A percentile compares a stretch with the other conserved stretches of the same genome.
Evolutionary conservation across 139 green algal genomes (phyloP).

Genomic region (Micractinium sp.): DNA sequence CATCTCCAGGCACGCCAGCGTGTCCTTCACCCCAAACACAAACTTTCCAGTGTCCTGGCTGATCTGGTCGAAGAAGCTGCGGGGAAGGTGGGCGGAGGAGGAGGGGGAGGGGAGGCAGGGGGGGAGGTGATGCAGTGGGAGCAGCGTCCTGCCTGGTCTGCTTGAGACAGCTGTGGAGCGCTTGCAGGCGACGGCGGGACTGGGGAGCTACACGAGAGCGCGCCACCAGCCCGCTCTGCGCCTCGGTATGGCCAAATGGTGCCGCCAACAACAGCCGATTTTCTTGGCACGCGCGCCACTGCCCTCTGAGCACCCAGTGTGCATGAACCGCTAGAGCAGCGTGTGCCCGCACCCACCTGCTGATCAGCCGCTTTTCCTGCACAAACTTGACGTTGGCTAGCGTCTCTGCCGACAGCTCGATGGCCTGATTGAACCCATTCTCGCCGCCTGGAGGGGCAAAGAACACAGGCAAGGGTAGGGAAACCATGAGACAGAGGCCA

Average conservation of each 20-base stretch:
- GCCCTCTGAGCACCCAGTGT: too few species aligned
- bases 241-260: too few species aligned
- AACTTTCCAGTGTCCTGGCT: constrained; percentile 95
- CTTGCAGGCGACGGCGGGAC: too few species aligned
- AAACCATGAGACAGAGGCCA: neutral
- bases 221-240: too few species aligned
- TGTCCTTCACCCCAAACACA: constrained; percentile 95
- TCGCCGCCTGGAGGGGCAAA: constrained; percentile 78
- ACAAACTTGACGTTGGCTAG: constrained; percentile 99
- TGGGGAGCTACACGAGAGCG: too few species aligned
- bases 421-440: constrained; percentile 99
- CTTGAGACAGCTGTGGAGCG: neutral
- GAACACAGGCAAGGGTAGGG: neutral
- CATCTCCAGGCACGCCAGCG: constrained; percentile 97
- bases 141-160: neutral
- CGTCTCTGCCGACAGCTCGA: constrained; percentile 96
- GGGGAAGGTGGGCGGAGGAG: neutral
- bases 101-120: neutral
- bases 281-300: too few species aligned
- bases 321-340: neutral
- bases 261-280: too few species aligned
- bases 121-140: too few species aligned
- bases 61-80: constrained; percentile 99
- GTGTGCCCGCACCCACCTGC: neutral
- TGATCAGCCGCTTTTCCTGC: constrained; percentile 87